phyloP scores from a whole-genome alignment of 306 rosid genomes.

The Dalbergia cultrata region DNA sequence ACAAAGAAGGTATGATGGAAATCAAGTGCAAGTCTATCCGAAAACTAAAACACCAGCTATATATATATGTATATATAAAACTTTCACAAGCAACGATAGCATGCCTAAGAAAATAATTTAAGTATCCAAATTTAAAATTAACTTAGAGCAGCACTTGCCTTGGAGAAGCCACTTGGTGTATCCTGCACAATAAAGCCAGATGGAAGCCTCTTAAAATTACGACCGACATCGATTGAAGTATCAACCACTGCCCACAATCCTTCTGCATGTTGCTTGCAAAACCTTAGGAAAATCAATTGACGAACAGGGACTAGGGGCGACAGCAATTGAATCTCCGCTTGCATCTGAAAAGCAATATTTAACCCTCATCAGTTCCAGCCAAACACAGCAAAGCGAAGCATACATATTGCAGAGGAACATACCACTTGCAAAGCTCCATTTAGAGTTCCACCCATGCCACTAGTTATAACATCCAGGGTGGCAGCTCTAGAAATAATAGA shows the following conservation, averaged over 20 bases:
- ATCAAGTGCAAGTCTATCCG: slow-evolving; percentile 22
- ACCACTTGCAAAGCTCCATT: slow-evolving; percentile 83
- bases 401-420: slow-evolving; percentile 33
- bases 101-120: not conserved
- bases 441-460: slow-evolving; percentile 64
- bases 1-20: slow-evolving; percentile 35
- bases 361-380: slow-evolving; percentile 17
- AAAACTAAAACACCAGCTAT: slow-evolving; percentile 12
- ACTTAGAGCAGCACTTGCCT: slow-evolving; percentile 55
- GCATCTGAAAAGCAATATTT: slow-evolving; percentile 60
- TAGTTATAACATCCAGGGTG: slow-evolving; percentile 62
- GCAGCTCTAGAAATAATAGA: slow-evolving; percentile 68
- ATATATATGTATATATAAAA: too few species aligned
- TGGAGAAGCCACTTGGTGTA: slow-evolving; percentile 73
- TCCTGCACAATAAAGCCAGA: slow-evolving; percentile 91
- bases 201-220: slow-evolving; percentile 81
- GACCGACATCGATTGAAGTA: slow-evolving; percentile 66
- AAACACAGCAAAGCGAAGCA: not conserved
- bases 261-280: slow-evolving; percentile 78
- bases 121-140: not conserved
- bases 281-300: slow-evolving; percentile 71
- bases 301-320: slow-evolving; percentile 88
- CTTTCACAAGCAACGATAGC: not conserved
- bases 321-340: slow-evolving; percentile 82
- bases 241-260: slow-evolving; percentile 92